A percentile compares a stretch with the other conserved stretches of the same genome.
These are phyloP conservation scores for Tagetes patula DNA, from an alignment of 129 eudicot genomes.

Conservation along the genomic window DNA sequence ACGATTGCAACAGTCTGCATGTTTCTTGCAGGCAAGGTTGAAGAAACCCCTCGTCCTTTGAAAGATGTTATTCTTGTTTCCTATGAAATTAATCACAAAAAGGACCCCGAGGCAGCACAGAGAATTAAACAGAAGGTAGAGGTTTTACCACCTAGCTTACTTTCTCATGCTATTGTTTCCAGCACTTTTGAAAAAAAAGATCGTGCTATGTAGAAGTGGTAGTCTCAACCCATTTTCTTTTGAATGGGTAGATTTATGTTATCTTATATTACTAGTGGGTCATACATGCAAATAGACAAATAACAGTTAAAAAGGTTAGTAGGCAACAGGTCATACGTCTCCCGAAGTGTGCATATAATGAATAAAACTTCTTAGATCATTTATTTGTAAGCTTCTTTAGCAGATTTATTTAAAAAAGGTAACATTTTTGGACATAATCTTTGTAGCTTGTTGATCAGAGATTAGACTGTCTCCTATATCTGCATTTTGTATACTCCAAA, in stretches of 20 bases:
- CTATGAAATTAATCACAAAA: conserved; percentile 82
- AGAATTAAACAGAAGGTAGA: conserved; percentile 95
- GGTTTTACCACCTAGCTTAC: conserved; percentile 11
- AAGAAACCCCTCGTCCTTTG: conserved; percentile 96
- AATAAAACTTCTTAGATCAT: background rate
- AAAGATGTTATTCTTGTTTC: conserved; percentile 93
- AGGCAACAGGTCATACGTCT: background rate
- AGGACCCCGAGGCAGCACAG: conserved; percentile 82
- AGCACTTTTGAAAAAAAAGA: background rate
- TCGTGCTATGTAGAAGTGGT: background rate
- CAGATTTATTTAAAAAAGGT: background rate
- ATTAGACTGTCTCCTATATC: background rate
- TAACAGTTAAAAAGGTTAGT: background rate
- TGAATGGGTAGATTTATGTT: background rate
- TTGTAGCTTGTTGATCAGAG: background rate
- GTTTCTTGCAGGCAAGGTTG: conserved; percentile 99
- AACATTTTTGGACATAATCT: background rate
- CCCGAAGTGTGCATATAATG: background rate
- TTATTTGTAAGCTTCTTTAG: background rate
- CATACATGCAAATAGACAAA: background rate
- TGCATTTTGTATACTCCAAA: background rate
- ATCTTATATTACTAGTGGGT: conserved; percentile 4
- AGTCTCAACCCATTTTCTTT: background rate
- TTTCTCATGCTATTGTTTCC: background rate
- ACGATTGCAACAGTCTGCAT: conserved; percentile 93